Evolutionary conservation across 2,329 filamentous ascomycete species (phyloP).

Genomic region (Pestalotiopsis sp.): DNA sequence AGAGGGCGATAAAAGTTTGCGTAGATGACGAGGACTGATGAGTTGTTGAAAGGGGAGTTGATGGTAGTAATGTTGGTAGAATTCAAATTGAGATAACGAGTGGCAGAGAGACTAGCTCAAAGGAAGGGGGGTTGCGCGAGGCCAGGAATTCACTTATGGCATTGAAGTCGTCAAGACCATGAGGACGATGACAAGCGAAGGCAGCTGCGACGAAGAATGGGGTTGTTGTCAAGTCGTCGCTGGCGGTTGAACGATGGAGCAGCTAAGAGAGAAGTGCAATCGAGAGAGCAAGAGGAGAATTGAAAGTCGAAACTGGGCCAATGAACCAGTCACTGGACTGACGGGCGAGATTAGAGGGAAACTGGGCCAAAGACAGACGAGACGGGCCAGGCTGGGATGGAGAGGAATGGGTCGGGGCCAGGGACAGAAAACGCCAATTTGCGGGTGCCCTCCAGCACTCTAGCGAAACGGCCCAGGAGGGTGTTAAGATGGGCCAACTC

Average conservation of each 20-base stretch:
- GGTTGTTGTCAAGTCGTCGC: slow-evolving; percentile 4
- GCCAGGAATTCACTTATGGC: neutral
- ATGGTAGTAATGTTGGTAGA: neutral
- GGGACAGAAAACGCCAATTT: slow-evolving; percentile 21
- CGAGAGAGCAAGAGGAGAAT: neutral
- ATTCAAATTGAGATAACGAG: slow-evolving; percentile 35
- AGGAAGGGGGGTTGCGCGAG: slow-evolving; percentile 15
- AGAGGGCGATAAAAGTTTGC: neutral
- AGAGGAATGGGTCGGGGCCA: slow-evolving; percentile 10
- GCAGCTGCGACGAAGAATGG: neutral
- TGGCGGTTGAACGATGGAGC: neutral
- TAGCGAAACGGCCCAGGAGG: slow-evolving; percentile 18
- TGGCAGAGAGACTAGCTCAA: slow-evolving; percentile 50
- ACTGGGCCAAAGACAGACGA: neutral
- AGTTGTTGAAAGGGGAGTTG: neutral
- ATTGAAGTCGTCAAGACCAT: neutral
- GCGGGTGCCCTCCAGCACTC: slow-evolving; percentile 17
- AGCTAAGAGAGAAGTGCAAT: neutral
- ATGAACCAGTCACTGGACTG: neutral
- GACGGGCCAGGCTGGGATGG: neutral
- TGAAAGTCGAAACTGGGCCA: neutral
- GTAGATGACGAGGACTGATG: neutral
- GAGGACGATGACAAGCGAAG: neutral
- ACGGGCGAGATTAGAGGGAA: neutral
- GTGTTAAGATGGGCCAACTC: slow-evolving; percentile 1